phyloP scores from a whole-genome alignment of 1,284 basidiomycete genomes.

The Neonothopanus nambi region DNA sequence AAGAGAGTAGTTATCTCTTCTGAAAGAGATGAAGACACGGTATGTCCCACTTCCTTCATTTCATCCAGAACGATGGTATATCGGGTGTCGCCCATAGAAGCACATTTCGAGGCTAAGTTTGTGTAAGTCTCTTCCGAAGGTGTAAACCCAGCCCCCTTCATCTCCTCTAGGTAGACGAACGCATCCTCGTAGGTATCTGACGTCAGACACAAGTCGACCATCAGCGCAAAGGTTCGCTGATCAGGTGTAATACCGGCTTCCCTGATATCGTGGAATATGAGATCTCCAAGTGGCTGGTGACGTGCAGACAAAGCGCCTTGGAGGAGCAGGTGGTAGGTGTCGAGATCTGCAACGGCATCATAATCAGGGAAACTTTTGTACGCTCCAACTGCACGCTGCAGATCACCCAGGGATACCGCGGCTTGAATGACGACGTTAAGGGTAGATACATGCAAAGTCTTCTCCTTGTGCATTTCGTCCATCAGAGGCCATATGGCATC shows the following conservation, averaged over 20 bases:
- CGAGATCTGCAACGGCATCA: conserved; percentile 53
- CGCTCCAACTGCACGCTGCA: conserved; percentile 76
- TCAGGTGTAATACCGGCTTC: conserved; percentile 54
- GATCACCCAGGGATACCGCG: conserved; percentile 58
- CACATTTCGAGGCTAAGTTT: conserved; percentile 60
- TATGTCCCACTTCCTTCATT: conserved; percentile 47
- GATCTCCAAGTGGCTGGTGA: conserved; percentile 63
- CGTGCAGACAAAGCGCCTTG: conserved; percentile 56
- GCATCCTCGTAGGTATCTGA: conserved; percentile 80
- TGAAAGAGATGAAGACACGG: neutral
- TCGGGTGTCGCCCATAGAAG: conserved; percentile 57
- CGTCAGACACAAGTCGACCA: conserved; percentile 70
- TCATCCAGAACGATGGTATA: conserved; percentile 71
- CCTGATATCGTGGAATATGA: conserved; percentile 63
- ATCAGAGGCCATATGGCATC: conserved; percentile 69
- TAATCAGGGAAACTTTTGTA: conserved; percentile 68
- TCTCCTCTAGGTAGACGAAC: conserved; percentile 86
- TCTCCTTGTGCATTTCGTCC: conserved; percentile 57
- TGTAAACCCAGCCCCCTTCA: conserved; percentile 64
- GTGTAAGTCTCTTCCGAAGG: conserved; percentile 64
- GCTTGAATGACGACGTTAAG: conserved; percentile 72
- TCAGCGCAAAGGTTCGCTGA: conserved; percentile 59
- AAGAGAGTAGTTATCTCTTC: conserved; percentile 1
- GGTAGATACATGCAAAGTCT: conserved; percentile 54
- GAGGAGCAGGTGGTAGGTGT: conserved; percentile 74